These are phyloP conservation scores for Choiromyces venosus DNA, from an alignment of 495 filamentous ascomycete genomes.

Conservation along the genomic window DNA sequence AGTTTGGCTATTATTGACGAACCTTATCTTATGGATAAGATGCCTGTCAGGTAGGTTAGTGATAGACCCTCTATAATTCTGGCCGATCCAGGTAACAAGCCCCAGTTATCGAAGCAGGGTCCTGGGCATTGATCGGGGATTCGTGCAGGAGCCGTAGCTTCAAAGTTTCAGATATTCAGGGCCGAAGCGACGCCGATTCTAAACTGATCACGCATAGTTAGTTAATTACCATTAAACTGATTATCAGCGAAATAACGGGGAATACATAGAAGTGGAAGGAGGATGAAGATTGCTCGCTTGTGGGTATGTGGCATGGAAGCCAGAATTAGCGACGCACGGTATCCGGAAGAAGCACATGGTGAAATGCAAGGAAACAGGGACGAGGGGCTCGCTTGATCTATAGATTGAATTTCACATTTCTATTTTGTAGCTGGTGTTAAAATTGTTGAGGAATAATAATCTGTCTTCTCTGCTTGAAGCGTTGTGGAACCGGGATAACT, in stretches of 20 bases:
- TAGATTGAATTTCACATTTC: not conserved
- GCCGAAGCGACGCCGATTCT: not conserved
- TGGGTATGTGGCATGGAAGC: not conserved
- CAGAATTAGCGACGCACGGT: not conserved
- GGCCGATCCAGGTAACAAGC: not conserved
- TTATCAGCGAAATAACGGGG: not conserved
- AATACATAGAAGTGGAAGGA: too few relatives aligned
- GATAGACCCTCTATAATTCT: not conserved
- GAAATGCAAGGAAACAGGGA: not conserved
- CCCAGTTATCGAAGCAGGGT: not conserved
- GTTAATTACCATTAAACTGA: not conserved
- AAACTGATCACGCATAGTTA: not conserved
- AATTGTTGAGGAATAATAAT: not conserved
- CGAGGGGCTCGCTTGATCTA: not conserved
- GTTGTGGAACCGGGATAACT: not conserved
- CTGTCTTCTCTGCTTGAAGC: not conserved
- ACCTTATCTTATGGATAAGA: not conserved
- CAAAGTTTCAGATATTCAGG: not conserved
- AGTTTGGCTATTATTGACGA: not conserved
- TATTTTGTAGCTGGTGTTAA: not conserved
- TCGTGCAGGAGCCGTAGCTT: not conserved
- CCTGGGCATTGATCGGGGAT: not conserved
- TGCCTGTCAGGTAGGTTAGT: not conserved
- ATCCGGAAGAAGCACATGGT: not conserved
- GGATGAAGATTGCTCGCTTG: not conserved